These are phyloP conservation scores for Primulina tabacum DNA, from an alignment of 257 asterid genomes.

Conservation along the genomic window DNA sequence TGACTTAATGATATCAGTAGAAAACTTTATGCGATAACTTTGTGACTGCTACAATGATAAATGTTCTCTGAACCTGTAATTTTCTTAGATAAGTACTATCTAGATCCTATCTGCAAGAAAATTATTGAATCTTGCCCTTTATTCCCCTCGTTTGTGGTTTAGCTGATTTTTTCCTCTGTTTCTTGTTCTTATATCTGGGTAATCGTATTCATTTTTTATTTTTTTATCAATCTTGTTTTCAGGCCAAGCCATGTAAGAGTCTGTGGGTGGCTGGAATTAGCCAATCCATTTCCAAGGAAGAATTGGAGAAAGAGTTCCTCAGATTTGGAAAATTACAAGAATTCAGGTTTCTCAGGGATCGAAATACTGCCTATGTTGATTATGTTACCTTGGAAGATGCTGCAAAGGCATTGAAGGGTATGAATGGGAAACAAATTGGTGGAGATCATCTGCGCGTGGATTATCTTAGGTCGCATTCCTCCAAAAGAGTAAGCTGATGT, in stretches of 20 bases:
- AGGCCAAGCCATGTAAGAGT: slow-evolving; percentile 96
- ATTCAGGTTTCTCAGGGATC: slow-evolving; percentile 75
- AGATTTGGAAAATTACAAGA: slow-evolving; percentile 82
- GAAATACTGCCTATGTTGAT: slow-evolving; percentile 80
- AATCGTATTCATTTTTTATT: slow-evolving; percentile 6
- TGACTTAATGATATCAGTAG: no score
- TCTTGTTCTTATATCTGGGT: neutral
- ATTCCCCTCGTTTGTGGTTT: neutral
- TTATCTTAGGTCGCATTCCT: slow-evolving; percentile 78
- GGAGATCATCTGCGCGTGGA: slow-evolving; percentile 87
- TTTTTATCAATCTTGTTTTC: slow-evolving; percentile 29
- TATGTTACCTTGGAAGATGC: slow-evolving; percentile 79
- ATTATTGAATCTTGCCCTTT: neutral
- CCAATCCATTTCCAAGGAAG: slow-evolving; percentile 72
- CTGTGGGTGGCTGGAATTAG: slow-evolving; percentile 94
- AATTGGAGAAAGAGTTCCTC: slow-evolving; percentile 74
- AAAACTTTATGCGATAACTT: neutral
- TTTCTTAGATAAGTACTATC: neutral
- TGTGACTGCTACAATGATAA: neutral
- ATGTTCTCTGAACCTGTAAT: neutral
- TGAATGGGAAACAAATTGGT: slow-evolving; percentile 75
- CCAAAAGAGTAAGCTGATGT: slow-evolving; percentile 71
- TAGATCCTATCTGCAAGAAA: neutral
- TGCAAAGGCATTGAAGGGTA: slow-evolving; percentile 61
- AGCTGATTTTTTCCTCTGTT: neutral